phyloP scores from a whole-genome alignment of 2,329 filamentous ascomycete genomes.

The Acarospora socialis region DNA sequence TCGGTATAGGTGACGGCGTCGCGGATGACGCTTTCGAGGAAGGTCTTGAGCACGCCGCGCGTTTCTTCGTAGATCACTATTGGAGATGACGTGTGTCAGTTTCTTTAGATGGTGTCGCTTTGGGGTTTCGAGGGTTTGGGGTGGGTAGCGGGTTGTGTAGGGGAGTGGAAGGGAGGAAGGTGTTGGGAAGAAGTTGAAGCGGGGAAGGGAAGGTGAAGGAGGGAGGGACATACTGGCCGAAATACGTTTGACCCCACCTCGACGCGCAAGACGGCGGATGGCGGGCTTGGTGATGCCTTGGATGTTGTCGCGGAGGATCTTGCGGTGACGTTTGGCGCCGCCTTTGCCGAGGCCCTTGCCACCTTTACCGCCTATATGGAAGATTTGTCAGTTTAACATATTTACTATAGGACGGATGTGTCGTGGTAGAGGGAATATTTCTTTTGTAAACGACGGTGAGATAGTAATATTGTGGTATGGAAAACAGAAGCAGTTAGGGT shows the following conservation, averaged over 20 bases:
- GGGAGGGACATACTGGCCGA: conserved; percentile 58
- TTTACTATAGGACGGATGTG: conserved; percentile 8
- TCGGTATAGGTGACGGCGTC: conserved; percentile 71
- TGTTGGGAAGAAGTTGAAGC: not conserved
- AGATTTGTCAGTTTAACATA: conserved; percentile 30
- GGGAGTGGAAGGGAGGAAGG: conserved; percentile 6
- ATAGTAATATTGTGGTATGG: not conserved
- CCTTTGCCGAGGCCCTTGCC: conserved; percentile 98
- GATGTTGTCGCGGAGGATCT: conserved; percentile 99
- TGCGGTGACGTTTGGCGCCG: conserved; percentile 95
- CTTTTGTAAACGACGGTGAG: not conserved
- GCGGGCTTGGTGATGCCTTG: conserved; percentile 98
- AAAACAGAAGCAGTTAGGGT: not conserved
- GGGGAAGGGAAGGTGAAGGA: conserved; percentile 1
- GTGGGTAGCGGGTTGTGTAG: not conserved
- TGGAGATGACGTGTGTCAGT: conserved; percentile 2
- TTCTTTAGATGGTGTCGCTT: not conserved
- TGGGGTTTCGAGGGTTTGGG: not conserved
- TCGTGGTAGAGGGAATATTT: not conserved
- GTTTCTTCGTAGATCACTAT: conserved; percentile 72
- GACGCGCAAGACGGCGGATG: conserved; percentile 94
- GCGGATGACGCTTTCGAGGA: conserved; percentile 69
- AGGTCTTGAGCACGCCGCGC: conserved; percentile 68
- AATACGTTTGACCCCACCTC: conserved; percentile 99
- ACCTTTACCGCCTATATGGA: conserved; percentile 68